Conservation (phyloP, 169 alveolate genomes). For the Plasmodium reichenowi region DNA sequence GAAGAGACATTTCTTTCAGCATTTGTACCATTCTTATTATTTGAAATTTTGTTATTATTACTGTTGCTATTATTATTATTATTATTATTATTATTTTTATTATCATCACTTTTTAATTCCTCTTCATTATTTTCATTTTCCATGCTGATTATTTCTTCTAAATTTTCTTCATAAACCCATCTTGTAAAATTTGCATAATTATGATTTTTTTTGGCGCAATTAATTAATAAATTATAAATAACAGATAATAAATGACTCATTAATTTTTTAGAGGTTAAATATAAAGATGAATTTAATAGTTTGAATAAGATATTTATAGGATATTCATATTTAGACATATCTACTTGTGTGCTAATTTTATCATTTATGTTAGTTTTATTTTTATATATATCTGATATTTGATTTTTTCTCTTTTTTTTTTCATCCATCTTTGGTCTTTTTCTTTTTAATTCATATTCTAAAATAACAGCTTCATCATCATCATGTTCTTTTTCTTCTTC, state of each 20-base stretch:
- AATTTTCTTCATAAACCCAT: conserved; percentile 66
- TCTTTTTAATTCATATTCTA: conserved; percentile 68
- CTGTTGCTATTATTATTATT: not conserved
- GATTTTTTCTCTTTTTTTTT: not conserved
- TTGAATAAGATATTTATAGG: conserved; percentile 83
- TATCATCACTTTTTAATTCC: not conserved
- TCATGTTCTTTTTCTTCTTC: conserved; percentile 2
- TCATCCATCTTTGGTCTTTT: conserved; percentile 66
- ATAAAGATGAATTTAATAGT: conserved; percentile 80
- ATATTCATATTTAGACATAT: conserved; percentile 30
- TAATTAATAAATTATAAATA: conserved; percentile 77
- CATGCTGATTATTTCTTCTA: conserved; percentile 23
- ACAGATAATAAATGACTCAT: conserved; percentile 84
- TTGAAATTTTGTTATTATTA: not conserved
- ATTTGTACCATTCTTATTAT: not conserved
- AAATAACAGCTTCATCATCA: conserved; percentile 71
- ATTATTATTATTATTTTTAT: not conserved
- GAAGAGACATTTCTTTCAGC: not conserved
- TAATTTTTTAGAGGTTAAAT: conserved; percentile 83
- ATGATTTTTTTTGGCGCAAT: conserved; percentile 37
- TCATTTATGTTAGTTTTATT: conserved; percentile 30
- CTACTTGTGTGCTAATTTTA: not conserved
- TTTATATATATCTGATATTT: not conserved
- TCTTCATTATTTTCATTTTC: conserved; percentile 9
- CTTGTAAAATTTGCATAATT: conserved; percentile 56